phyloP scores from a whole-genome alignment of 192 early-diverging fungal genomes.

The Linnemannia exigua region DNA sequence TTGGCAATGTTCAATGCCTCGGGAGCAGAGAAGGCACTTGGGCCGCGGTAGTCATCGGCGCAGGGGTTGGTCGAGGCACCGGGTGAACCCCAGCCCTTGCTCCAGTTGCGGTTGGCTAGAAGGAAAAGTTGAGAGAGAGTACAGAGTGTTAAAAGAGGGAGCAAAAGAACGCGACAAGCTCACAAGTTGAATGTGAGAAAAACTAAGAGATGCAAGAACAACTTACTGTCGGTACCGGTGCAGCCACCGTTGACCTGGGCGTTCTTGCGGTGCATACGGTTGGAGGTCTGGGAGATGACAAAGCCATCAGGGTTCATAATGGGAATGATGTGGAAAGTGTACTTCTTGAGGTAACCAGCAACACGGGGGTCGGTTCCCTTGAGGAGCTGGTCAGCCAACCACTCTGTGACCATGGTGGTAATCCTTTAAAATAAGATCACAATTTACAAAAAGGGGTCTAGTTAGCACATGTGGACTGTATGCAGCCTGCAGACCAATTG shows the following conservation, averaged over 20 bases:
- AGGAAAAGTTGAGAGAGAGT: background rate
- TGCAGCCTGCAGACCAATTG: background rate
- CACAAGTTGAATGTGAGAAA: background rate
- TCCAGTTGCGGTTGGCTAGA: slow-evolving; percentile 66
- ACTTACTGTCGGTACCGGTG: slow-evolving; percentile 50
- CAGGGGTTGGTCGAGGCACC: slow-evolving; percentile 64
- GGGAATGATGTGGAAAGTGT: slow-evolving; percentile 69
- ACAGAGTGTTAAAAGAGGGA: background rate
- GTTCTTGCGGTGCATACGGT: slow-evolving; percentile 65
- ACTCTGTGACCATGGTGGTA: slow-evolving; percentile 58
- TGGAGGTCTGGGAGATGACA: slow-evolving; percentile 61
- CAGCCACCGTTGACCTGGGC: slow-evolving; percentile 58
- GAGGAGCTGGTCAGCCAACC: slow-evolving; percentile 40
- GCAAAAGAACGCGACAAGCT: background rate
- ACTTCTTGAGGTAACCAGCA: slow-evolving; percentile 51
- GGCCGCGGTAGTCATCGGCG: slow-evolving; percentile 61
- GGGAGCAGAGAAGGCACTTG: slow-evolving; percentile 51
- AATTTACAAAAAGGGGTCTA: background rate
- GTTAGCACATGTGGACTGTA: background rate
- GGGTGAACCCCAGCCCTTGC: slow-evolving; percentile 57
- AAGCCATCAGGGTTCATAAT: slow-evolving; percentile 74
- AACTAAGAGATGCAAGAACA: background rate
- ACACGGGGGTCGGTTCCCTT: slow-evolving; percentile 42
- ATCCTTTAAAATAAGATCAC: slow-evolving; percentile 15
- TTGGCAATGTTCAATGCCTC: slow-evolving; percentile 62